phyloP scores from a whole-genome alignment of 805 yeast genomes.

The Myxozyma monticola region DNA sequence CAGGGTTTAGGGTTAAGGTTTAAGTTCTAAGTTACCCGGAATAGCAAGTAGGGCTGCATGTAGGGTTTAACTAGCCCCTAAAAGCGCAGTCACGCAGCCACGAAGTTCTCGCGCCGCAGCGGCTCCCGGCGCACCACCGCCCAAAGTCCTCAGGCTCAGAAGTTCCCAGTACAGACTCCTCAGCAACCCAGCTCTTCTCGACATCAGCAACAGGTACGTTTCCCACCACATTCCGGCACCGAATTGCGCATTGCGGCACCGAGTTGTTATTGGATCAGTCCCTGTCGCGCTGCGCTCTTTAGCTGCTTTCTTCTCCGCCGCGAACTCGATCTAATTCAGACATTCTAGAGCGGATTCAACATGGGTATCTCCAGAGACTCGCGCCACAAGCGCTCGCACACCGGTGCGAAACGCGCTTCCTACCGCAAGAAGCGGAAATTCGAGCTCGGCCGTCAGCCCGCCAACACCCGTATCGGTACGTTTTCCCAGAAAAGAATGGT shows the following conservation, averaged over 20 bases:
- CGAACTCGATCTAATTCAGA: too few relatives aligned
- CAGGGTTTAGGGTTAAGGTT: background rate
- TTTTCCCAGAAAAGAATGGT: too few relatives aligned
- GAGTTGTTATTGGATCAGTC: too few relatives aligned
- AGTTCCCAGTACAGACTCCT: too few relatives aligned
- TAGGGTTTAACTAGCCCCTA: background rate
- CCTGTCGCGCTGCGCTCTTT: too few relatives aligned
- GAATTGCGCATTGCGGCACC: too few relatives aligned
- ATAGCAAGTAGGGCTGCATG: slow-evolving; percentile 9
- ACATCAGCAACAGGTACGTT: slow-evolving; percentile 21
- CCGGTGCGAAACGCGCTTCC: slow-evolving; percentile 99
- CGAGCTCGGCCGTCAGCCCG: slow-evolving; percentile 99
- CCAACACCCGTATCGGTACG: slow-evolving; percentile 93
- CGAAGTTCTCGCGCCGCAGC: too few relatives aligned
- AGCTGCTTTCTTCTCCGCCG: too few relatives aligned
- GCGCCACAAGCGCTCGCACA: slow-evolving; percentile 99
- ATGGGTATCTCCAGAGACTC: slow-evolving; percentile 99
- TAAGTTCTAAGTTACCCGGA: too few relatives aligned
- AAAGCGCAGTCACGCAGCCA: slow-evolving; percentile 14
- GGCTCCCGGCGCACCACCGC: background rate
- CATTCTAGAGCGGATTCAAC: slow-evolving; percentile 22
- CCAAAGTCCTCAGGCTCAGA: background rate
- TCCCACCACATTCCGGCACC: too few relatives aligned
- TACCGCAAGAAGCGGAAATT: slow-evolving; percentile 99
- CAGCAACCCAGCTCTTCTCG: slow-evolving; percentile 20